phyloP scores from a whole-genome alignment of 2,329 filamentous ascomycete species.

The Arthroderma sp. region DNA sequence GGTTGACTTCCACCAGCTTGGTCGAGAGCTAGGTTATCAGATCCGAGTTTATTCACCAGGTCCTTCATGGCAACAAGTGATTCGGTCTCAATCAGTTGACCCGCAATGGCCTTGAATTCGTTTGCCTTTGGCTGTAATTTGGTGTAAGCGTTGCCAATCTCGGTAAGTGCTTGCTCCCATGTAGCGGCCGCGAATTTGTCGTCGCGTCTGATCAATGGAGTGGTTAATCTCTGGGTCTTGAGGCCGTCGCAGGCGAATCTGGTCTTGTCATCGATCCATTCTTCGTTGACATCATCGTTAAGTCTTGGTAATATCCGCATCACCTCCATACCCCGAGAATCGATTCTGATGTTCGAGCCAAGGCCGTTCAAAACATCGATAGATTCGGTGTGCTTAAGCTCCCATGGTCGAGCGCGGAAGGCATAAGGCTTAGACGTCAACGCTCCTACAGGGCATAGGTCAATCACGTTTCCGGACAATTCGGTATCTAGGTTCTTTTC shows the following conservation, averaged over 20 bases:
- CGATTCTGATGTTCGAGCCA: constrained; percentile 87
- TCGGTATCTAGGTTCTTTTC: constrained; percentile 90
- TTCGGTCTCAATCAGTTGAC: constrained; percentile 82
- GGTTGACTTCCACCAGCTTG: constrained; percentile 72
- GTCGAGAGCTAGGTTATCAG: constrained; percentile 88
- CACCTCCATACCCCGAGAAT: constrained; percentile 85
- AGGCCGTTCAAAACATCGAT: constrained; percentile 88
- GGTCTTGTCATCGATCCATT: constrained; percentile 99
- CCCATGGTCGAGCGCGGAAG: constrained; percentile 93
- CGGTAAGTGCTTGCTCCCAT: constrained; percentile 88
- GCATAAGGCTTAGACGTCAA: constrained; percentile 96
- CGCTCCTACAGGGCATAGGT: constrained; percentile 93
- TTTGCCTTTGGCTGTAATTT: constrained; percentile 71
- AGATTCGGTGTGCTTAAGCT: constrained; percentile 89
- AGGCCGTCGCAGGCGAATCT: constrained; percentile 93
- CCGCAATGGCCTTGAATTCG: constrained; percentile 91
- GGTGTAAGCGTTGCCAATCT: constrained; percentile 70
- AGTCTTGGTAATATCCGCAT: constrained; percentile 87
- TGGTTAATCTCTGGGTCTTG: constrained; percentile 89
- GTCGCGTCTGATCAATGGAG: constrained; percentile 74
- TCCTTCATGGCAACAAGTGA: constrained; percentile 95
- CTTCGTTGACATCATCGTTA: constrained; percentile 97
- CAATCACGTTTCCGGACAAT: constrained; percentile 92
- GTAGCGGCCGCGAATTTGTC: constrained; percentile 84
- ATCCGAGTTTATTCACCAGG: constrained; percentile 87